Percentiles rank a stretch among this genome's conserved stretches.
phyloP scores from a whole-genome alignment of 306 rosid genomes.

The Boehmeria nivea region DNA sequence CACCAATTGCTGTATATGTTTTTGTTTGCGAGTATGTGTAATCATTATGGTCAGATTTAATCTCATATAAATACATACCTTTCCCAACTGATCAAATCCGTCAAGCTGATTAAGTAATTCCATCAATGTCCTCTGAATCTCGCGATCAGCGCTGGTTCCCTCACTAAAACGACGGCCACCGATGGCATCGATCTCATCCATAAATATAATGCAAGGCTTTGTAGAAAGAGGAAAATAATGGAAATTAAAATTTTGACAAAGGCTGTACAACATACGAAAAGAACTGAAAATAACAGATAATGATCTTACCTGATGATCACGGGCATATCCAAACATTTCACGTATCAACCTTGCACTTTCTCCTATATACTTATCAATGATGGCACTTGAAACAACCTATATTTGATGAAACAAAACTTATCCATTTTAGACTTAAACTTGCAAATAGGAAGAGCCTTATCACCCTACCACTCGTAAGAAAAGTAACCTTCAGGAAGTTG shows the following conservation, averaged over 20 bases:
- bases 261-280: neutral
- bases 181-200: slow-evolving; percentile 99
- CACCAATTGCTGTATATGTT: too few relatives aligned
- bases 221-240: slow-evolving; percentile 20
- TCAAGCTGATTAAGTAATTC: slow-evolving; percentile 95
- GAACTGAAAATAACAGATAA: neutral
- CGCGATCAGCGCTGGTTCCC: slow-evolving; percentile 98
- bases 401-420: neutral
- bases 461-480: neutral
- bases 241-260: neutral
- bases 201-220: slow-evolving; percentile 96
- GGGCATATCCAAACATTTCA: slow-evolving; percentile 98
- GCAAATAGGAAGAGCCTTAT: neutral
- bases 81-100: slow-evolving; percentile 95
- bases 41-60: neutral
- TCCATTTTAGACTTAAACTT: neutral
- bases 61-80: slow-evolving; percentile 40
- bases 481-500: slow-evolving; percentile 76
- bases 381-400: slow-evolving; percentile 97
- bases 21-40: neutral
- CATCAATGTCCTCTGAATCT: slow-evolving; percentile 93
- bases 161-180: slow-evolving; percentile 98
- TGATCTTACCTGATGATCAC: slow-evolving; percentile 83
- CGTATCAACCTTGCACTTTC: slow-evolving; percentile 93
- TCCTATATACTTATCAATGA: slow-evolving; percentile 89